A percentile compares a stretch with the other conserved stretches of the same genome.
phyloP scores from a whole-genome alignment of 352 stramenopile species.

The Pythium sukuiense region DNA sequence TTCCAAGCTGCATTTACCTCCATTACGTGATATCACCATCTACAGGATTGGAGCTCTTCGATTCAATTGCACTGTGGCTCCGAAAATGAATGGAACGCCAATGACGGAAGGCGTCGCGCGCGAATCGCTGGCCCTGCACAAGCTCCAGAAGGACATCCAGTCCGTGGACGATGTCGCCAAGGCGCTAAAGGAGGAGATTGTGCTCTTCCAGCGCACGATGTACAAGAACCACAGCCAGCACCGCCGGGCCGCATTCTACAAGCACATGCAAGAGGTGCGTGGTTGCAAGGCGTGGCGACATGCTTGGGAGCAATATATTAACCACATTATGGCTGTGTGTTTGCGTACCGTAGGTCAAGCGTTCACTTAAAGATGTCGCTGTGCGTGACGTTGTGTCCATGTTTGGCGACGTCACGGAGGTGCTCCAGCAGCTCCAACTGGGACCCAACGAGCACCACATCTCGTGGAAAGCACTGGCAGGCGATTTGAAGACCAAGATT shows the following conservation, averaged over 20 bases:
- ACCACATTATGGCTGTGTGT: neutral
- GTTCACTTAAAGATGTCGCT: constrained; percentile 49
- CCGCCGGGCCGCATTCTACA: constrained; percentile 76
- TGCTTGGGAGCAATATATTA: neutral
- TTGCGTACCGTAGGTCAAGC: constrained; percentile 52
- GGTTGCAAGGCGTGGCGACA: neutral
- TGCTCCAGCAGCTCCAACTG: constrained; percentile 52
- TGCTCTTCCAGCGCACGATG: constrained; percentile 75
- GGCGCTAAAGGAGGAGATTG: constrained; percentile 53
- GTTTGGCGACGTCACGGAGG: constrained; percentile 37
- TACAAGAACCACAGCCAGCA: constrained; percentile 91
- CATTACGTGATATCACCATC: constrained; percentile 6
- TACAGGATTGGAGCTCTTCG: constrained; percentile 1
- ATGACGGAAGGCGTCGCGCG: constrained; percentile 9
- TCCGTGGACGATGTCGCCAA: constrained; percentile 39
- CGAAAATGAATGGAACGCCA: constrained; percentile 25
- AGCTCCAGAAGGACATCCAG: constrained; percentile 41
- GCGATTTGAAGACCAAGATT: constrained; percentile 54
- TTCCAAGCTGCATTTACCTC: neutral
- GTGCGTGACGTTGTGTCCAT: constrained; percentile 37
- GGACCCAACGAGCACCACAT: constrained; percentile 62
- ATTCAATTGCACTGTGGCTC: too few species aligned
- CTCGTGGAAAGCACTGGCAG: constrained; percentile 68
- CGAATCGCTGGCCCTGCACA: constrained; percentile 35
- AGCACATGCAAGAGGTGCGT: constrained; percentile 67